Base-by-base conservation (phyloP, 352 stramenopile species). In the Globisporangium recalcitrans region DNA sequence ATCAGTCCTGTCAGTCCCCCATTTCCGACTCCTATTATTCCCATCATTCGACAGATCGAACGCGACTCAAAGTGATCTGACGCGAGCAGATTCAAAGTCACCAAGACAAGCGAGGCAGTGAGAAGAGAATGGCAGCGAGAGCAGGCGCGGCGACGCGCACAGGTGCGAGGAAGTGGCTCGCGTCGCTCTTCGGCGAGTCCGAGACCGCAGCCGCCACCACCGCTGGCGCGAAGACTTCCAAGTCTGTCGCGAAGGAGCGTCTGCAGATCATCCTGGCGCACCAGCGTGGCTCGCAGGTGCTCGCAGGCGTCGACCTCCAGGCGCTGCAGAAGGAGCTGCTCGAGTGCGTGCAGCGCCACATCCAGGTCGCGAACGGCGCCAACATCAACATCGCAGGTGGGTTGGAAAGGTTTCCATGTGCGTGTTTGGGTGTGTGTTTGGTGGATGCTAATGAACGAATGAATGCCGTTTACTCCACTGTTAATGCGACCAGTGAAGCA, bases 201-300 rank as follows among this genome's bases (percentile, higher is more conserved):
- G 62, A 74, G 40, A 54, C 67, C 32, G 53, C 70, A 0, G 51
- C 57, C 1, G 52, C 59, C 0, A 31, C 59, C 0, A 31, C 59
- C 9, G 72, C 78, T 4, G 69, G 62, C 14, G 54, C 38, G 0
- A 52, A 65, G 27, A 80, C 73, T 13, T 91, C 85, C 69, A 92
- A 92, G 63, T 90, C 85, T 0, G 80, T 95, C 49, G 87, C 82
- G 29, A 95, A 95, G 65, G 87, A 96, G 68, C 82, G 87, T 9
- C 68, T 96, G 62, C 87, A 96, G 74, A 96, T 96, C 68, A 96
- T 96, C 53, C 65, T 96, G 36, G 85, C 87, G 65, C 87, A 96
- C 65, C 87, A 96, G 65, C 82, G 87, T 36, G 87, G 87, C 63
- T 88, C 73, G 27, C 85, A 93, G 54, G 78, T 93, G 71, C 80